Conservation (phyloP, 495 filamentous ascomycete genomes). For the Podospora anserina region DNA sequence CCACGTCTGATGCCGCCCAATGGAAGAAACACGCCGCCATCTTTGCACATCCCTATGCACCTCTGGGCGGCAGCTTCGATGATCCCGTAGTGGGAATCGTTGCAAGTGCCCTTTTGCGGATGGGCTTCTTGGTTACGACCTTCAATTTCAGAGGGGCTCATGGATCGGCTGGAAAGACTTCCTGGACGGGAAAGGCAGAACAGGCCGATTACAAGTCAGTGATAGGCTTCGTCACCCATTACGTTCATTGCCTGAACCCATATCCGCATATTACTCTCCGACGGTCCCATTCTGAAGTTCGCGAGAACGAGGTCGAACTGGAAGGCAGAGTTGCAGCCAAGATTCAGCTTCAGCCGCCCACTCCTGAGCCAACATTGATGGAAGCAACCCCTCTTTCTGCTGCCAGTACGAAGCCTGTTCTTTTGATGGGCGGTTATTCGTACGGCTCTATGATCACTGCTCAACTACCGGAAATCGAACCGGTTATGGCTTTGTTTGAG, state of each 20-base stretch:
- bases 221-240: conserved; percentile 71
- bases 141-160: conserved; percentile 95
- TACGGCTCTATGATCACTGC: conserved; percentile 82
- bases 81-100: conserved; percentile 69
- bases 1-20: conserved; percentile 25
- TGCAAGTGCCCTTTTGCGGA: conserved; percentile 57
- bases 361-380: background rate
- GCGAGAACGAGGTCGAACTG: background rate
- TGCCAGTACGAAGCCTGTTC: conserved; percentile 22
- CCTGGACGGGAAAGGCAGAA: conserved; percentile 81
- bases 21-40: conserved; percentile 64
- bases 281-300: background rate
- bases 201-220: conserved; percentile 76
- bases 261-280: conserved; percentile 10
- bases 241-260: conserved; percentile 52
- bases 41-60: conserved; percentile 87
- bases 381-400: background rate
- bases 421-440: conserved; percentile 82
- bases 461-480: conserved; percentile 60
- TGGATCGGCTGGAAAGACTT: conserved; percentile 70
- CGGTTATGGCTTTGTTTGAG: conserved; percentile 59
- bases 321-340: conserved; percentile 6
- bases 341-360: conserved; percentile 15
- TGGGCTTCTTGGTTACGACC: conserved; percentile 74
- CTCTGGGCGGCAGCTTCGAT: conserved; percentile 81